Base-by-base conservation (phyloP, 805 yeast species). In the Pichia nanzhaoensis region DNA sequence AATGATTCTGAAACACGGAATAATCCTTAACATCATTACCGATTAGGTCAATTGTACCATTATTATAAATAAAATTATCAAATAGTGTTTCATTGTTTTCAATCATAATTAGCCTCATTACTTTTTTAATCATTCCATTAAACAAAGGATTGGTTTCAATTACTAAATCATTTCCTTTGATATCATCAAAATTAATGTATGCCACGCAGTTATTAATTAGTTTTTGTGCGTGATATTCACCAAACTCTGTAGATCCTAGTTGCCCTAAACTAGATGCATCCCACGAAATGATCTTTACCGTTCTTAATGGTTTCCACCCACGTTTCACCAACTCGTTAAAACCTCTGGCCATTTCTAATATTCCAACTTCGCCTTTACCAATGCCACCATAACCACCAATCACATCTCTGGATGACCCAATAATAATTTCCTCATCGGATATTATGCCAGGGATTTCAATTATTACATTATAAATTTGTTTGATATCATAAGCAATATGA, bases 141-240 rank as follows among this genome's bases (percentile, higher is more conserved):
- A 83, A 66, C 35, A 81, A 57, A n/a, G 87, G 87, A 39, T 82
- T 77, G 0, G 82, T 68, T 17, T 67, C 64, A 39, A 78, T 64
- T 4, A 55, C 48, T 44, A 84, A 67, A 21, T 65, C 55, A 13
- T 69, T 61, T 1, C 90, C 90, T 20, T 69, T 56, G 2, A 78
- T 73, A 2, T 78, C 77, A 55, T 75, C 80, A 55, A 76, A 55
- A 54, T 77, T 76, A 46, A 77, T 58, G 54, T 75, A 77, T 1
- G 74, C 74, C 19, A 77, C 70, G 5, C 73, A 73, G 17, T 71
- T 68, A 37, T 61, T 62, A 42, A 64, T 63, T 49, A 75, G 63
- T 8, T 53, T 48, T 28, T 60, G 62, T 16, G 73, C 63, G 42
- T 69, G 68, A 51, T 63, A 69, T 59, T 77, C 81, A 34, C 78